These are phyloP conservation scores for Mycosphaerella arachidis DNA, from an alignment of 2,329 filamentous ascomycete genomes.

Conservation along the genomic window DNA sequence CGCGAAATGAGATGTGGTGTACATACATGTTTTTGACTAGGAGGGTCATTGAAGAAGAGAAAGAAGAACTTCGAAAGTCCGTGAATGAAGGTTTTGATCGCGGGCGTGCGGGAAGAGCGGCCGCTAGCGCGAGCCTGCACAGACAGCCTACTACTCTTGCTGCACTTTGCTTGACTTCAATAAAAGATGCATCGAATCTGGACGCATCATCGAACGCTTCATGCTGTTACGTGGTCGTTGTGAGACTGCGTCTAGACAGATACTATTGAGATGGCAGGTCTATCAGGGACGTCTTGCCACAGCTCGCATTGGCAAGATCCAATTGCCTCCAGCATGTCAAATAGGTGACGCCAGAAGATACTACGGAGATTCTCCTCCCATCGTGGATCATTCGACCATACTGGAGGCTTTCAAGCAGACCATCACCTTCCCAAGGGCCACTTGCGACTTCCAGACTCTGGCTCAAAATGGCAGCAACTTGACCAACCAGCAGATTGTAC, in stretches of 20 bases:
- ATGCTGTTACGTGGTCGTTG: constrained; percentile 23
- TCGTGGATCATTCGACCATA: background rate
- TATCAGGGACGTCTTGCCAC: background rate
- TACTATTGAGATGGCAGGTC: constrained; percentile 6
- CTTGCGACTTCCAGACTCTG: constrained; percentile 34
- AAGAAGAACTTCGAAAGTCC: constrained; percentile 31
- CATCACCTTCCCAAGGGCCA: constrained; percentile 44
- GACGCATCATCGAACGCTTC: constrained; percentile 13
- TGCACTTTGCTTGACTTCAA: background rate
- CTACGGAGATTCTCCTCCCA: background rate
- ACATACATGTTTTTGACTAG: constrained; percentile 97
- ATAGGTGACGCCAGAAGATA: background rate
- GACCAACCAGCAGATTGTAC: constrained; percentile 43
- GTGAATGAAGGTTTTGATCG: constrained; percentile 7
- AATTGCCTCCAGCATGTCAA: background rate
- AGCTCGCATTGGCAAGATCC: background rate
- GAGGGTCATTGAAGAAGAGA: constrained; percentile 77
- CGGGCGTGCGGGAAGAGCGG: background rate
- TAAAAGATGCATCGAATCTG: background rate
- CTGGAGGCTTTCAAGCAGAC: constrained; percentile 30
- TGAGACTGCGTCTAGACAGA: constrained; percentile 12
- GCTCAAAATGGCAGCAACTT: constrained; percentile 21
- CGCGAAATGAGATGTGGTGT: background rate
- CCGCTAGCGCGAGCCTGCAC: background rate
- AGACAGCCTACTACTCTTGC: too few relatives aligned